Evolutionary conservation across 768 basidiomycete genomes (phyloP), one percentile per base, ranked within the genome.

Genomic region (Kwoniella sp.): DNA sequence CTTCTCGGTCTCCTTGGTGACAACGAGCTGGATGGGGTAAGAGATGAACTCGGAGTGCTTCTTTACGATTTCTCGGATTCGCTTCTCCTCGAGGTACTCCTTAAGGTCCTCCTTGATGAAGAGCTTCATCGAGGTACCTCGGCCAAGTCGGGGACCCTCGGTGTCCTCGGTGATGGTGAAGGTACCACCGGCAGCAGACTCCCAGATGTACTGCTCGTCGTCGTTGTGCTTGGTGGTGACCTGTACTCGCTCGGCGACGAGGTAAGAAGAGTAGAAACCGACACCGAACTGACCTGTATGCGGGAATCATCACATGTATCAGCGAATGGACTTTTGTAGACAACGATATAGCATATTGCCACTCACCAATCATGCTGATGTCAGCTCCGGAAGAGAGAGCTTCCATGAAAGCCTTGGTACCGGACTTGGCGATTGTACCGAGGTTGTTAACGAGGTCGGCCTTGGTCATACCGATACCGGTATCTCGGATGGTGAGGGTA

Each of bases 181-280:
- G 58, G 95, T 99, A 62, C 95, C 96, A 80, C 95, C 96, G 31
- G 95, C 95, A 69, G 96, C 90, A n/a, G 95, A 99, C 86, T 99
- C 95, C 96, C 95, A 99, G 83, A 99, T 93, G 85, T 99, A 98
- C 83, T 98, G 95, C 84, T 98, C 96, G 82, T 98, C 95, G 76
- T 98, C 95, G 79, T 99, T 98, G 87, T 99, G 94, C 85, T 99
- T 99, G 71, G 94, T 93, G 83, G 97, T 90, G 81, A 99, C 93
- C 83, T 96, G 94, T 2, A 99, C 95, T 72, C 90, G 89, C 84
- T 99, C 95, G 74, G 95, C 94, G 72, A 99, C 94, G 76, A 99
- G 92, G 87, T 98, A 98, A 17, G 92, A 91, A 54, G 95, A 97
- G 88, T 99, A 98, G 89, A 98, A 98, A 85, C 95, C 95, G 82